phyloP scores from a whole-genome alignment of 202 grass and related monocot genomes.

The Elaeis oleifera region DNA sequence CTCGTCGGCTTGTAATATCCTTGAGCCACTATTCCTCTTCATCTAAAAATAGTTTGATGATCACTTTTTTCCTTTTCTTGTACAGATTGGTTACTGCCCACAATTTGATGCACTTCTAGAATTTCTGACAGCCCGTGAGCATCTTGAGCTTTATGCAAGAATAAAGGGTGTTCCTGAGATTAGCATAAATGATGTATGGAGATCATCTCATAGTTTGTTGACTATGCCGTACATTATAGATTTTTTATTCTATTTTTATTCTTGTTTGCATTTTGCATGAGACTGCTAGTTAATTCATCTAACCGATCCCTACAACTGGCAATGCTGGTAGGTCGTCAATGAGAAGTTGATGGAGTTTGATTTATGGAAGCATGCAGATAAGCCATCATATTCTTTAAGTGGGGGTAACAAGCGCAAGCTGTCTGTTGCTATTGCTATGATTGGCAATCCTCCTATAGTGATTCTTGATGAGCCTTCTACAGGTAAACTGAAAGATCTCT shows the following conservation, averaged over 20 bases:
- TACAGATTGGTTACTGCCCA: constrained; percentile 46
- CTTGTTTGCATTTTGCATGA: not conserved
- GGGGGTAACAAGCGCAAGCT: constrained; percentile 45
- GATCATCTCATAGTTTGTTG: not conserved
- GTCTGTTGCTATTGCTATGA: constrained; percentile 50
- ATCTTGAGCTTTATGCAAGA: constrained; percentile 47
- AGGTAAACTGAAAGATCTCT: constrained; percentile 25
- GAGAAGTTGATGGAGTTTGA: constrained; percentile 43
- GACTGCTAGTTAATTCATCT: not conserved
- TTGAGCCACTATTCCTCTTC: constrained; percentile 2
- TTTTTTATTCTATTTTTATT: no score
- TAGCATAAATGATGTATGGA: constrained; percentile 31
- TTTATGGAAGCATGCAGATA: constrained; percentile 39
- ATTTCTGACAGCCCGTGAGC: constrained; percentile 37
- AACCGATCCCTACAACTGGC: not conserved
- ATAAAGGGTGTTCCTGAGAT: constrained; percentile 42
- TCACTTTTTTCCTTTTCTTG: constrained; percentile 5
- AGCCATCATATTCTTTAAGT: constrained; percentile 43
- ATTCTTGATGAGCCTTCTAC: constrained; percentile 51
- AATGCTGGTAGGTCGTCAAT: constrained; percentile 25
- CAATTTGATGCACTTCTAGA: constrained; percentile 48
- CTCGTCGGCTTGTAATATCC: constrained; percentile 28
- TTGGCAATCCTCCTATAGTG: constrained; percentile 43
- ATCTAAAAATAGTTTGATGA: constrained; percentile 2
- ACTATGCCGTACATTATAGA: no score